Percentiles rank a stretch among this genome's conserved stretches.
phyloP scores from a whole-genome alignment of 495 filamentous ascomycete genomes.

The Aspergillus affinis region DNA sequence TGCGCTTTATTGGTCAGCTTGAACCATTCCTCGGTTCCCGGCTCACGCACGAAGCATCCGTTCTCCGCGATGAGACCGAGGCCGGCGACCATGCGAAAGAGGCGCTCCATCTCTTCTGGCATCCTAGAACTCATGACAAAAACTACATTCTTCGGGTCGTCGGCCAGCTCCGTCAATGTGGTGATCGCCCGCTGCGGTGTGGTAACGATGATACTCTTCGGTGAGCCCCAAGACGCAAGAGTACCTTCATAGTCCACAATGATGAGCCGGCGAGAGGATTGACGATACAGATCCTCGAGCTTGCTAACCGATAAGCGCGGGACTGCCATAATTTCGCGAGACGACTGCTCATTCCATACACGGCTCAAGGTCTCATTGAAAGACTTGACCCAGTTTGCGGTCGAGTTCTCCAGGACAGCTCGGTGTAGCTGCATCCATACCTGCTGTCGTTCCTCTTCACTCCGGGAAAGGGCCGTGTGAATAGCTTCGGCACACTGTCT shows the following conservation, averaged over 20 bases:
- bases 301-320: constrained; percentile 70
- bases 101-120: constrained; percentile 80
- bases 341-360: constrained; percentile 78
- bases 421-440: constrained; percentile 75
- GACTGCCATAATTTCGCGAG: constrained; percentile 78
- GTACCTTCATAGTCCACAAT: constrained; percentile 93
- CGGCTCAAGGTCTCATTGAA: constrained; percentile 66
- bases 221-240: constrained; percentile 78
- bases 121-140: constrained; percentile 89
- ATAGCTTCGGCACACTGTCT: constrained; percentile 80
- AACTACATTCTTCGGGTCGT: constrained; percentile 77
- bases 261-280: constrained; percentile 68
- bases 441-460: constrained; percentile 63
- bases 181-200: constrained; percentile 81
- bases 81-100: constrained; percentile 75
- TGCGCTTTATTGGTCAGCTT: constrained; percentile 67
- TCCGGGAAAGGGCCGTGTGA: constrained; percentile 74
- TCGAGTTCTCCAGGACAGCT: constrained; percentile 77
- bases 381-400: constrained; percentile 74
- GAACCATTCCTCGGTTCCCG: constrained; percentile 65
- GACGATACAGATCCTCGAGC: constrained; percentile 63
- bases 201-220: constrained; percentile 74
- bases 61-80: constrained; percentile 90
- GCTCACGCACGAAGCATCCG: constrained; percentile 80
- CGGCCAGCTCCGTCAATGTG: constrained; percentile 72